Base-by-base conservation (phyloP, 345 rosid species). In the Garcia nutans region DNA sequence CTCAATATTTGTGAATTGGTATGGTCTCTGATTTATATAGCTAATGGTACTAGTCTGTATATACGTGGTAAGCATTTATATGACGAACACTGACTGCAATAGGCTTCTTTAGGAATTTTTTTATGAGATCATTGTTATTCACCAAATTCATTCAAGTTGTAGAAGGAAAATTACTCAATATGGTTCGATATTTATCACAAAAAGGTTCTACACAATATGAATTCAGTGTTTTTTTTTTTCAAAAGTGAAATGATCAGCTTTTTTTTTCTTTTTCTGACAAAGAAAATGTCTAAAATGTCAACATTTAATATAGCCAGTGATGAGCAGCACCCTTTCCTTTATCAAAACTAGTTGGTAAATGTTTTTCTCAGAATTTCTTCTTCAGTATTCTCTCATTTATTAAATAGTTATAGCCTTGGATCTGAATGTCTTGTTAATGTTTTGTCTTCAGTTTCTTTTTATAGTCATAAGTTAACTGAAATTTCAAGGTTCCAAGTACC, bases 261-360 rank as follows among this genome's bases (percentile, higher is more conserved):
- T 59, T 12, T 23, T 11, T 57, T 57, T 57, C 1, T 20, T 57
- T 9, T 9, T 6, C 3, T 54, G 58, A 54, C 19, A 54, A 17
- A 54, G 6, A 2, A 15, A 54, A 54, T 52, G 56, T 52, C 17
- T 15, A n/a, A 54, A 52, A 52, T 52, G 41, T 37, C 41, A 47
- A 9, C 23, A 10, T 59, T 62, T 17, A 11, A 17, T 19, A 4
- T 33, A 31, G 68, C 68, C 68, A 64, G 68, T 41, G 37, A 8
- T 63, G 19, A 47, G 71, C 71, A 45, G 71, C 71, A 47, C 28
- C 71, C 44, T n/a, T 22, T 45, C 5, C 8, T 22, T 67, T 47
- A 23, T 37, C 41, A 37, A n/a, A n/a, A 37, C 6, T 68, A 13
- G 58, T 68, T 28, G 28, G 26, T 68, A 7, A 28, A 63, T 68